Evolutionary conservation across 78 protist species (phyloP).

Genomic region (Acrasis kona): DNA sequence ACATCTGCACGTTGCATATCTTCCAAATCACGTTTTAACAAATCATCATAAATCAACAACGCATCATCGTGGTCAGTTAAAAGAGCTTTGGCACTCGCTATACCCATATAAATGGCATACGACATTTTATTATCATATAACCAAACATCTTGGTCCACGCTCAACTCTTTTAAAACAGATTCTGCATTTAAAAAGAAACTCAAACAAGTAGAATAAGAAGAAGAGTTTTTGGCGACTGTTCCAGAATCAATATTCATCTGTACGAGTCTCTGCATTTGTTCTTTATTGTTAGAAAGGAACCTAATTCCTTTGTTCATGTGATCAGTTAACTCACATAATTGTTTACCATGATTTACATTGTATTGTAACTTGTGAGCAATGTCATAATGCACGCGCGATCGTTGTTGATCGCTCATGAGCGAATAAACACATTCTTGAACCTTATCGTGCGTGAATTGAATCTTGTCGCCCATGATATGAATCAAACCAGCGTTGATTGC

Average conservation of each 20-base stretch:
- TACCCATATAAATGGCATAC: too few relatives aligned
- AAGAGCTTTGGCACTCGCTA: too few relatives aligned
- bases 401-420: background rate
- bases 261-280: background rate
- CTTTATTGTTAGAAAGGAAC: too few relatives aligned
- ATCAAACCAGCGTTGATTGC: background rate
- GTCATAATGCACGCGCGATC: background rate
- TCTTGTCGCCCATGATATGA: background rate
- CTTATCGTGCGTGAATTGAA: background rate
- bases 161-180: background rate
- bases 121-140: background rate
- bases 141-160: too few relatives aligned
- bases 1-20: too few relatives aligned
- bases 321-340: background rate
- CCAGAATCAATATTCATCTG: background rate
- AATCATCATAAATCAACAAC: too few relatives aligned
- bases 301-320: background rate
- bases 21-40: too few relatives aligned
- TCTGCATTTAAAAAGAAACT: background rate
- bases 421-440: background rate
- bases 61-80: too few relatives aligned
- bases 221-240: background rate
- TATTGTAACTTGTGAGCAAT: background rate
- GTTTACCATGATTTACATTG: background rate
- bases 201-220: too few relatives aligned